Conservation (phyloP, 1,139 yeast genomes). For the Taphrina flavorubra region DNA sequence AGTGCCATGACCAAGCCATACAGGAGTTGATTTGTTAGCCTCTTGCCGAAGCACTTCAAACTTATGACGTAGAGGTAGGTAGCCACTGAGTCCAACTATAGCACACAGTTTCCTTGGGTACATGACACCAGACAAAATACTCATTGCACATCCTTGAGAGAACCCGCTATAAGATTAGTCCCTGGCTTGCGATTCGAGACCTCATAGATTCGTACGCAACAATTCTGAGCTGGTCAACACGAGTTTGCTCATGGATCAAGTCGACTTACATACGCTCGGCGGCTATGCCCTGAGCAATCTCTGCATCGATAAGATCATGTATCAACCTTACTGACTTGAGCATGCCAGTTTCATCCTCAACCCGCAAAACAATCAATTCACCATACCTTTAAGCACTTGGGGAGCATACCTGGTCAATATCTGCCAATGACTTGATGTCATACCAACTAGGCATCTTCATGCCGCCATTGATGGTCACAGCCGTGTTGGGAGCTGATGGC, state of each 20-base stretch:
- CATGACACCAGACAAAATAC: conserved; percentile 51
- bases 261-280: conserved; percentile 61
- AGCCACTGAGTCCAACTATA: conserved; percentile 77
- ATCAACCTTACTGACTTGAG: conserved; percentile 62
- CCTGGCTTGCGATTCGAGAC: background rate
- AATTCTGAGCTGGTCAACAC: conserved; percentile 80
- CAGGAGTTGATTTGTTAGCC: conserved; percentile 59
- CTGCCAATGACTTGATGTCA: conserved; percentile 68
- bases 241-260: background rate
- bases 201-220: conserved; percentile 63
- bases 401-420: conserved; percentile 50
- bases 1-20: conserved; percentile 89
- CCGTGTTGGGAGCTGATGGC: conserved; percentile 76
- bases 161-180: background rate
- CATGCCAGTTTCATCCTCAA: conserved; percentile 67
- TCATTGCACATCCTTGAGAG: conserved; percentile 26
- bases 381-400: background rate
- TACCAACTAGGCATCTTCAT: conserved; percentile 84
- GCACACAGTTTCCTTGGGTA: conserved; percentile 76
- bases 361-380: conserved; percentile 16
- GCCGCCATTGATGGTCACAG: conserved; percentile 60
- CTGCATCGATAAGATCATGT: conserved; percentile 64
- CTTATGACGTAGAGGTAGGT: conserved; percentile 62
- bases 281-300: conserved; percentile 67
- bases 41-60: conserved; percentile 50